Conservation (phyloP, 768 basidiomycete genomes). For the Fistulinella prunicolor region DNA sequence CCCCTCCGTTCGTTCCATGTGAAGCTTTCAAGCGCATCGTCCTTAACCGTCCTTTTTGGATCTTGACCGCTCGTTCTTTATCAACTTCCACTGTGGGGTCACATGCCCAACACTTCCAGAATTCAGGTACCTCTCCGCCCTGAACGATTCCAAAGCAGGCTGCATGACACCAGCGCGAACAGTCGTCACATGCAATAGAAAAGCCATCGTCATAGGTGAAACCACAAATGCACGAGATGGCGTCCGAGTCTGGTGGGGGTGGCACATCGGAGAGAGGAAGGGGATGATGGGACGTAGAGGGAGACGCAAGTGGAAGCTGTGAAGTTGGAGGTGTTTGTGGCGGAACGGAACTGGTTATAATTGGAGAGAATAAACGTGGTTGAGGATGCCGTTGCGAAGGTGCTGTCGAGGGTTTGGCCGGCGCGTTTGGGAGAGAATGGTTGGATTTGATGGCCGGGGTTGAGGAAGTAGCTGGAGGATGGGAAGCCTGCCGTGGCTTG, state of each 20-base stretch:
- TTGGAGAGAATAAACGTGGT: constrained; percentile 21
- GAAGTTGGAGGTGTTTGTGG: constrained; percentile 14
- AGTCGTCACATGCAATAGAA: constrained; percentile 81
- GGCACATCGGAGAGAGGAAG: constrained; percentile 14
- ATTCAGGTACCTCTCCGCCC: constrained; percentile 59
- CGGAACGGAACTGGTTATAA: constrained; percentile 6
- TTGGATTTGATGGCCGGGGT: constrained; percentile 12
- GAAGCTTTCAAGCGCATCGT: constrained; percentile 28
- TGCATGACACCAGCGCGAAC: constrained; percentile 81
- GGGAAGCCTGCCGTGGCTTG: constrained; percentile 15
- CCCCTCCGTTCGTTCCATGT: constrained; percentile 24
- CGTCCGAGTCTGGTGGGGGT: constrained; percentile 39
- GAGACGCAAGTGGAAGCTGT: constrained; percentile 16
- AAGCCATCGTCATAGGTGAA: constrained; percentile 77
- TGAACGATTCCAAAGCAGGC: constrained; percentile 68
- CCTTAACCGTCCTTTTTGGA: constrained; percentile 41
- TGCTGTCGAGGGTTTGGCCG: constrained; percentile 15
- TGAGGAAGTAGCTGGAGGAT: constrained; percentile 19
- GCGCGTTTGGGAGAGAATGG: constrained; percentile 5
- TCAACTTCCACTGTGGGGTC: constrained; percentile 45
- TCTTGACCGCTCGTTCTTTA: constrained; percentile 44
- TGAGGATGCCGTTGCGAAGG: constrained; percentile 12
- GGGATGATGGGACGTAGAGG: constrained; percentile 22
- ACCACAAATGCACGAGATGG: constrained; percentile 73
- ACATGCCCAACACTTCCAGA: constrained; percentile 76